Base-by-base conservation (phyloP, 164 flowering plant genomes). In the Vitis riparia region DNA sequence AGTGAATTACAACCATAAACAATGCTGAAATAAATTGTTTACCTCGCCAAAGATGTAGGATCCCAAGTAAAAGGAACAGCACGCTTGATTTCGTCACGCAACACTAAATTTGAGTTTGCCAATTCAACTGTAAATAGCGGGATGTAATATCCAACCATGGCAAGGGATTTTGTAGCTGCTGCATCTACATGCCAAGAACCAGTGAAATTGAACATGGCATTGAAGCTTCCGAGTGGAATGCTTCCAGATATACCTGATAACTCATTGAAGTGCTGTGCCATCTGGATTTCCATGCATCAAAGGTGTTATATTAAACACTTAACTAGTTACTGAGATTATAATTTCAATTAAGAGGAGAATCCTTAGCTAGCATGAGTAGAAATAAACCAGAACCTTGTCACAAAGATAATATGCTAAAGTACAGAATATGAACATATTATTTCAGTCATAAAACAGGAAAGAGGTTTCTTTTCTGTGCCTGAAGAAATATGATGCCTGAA, bases 161-260 rank as follows among this genome's bases (percentile, higher is more conserved):
- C 97, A 73, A 95, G 94, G 63, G 98, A 82, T 83, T 93, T 95
- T 58, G 97, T 91, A 49, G 87, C 77, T 30, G 97, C 88, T 19
- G 92, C 92, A 84, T 95, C 99, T 14, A 82, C 78, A 80, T 86
- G 90, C 91, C 89, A 83, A 67, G 88, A 88, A 23, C 99, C 98
- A 72, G 94, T 91, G 77, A 91, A 91, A 79, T 93, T 95, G 85
- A 95, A 95, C 98, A 91, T 91, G 62, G 97, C 83, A 80, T 95
- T 93, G 68, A 95, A 93, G 85, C 93, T 85, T 74, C 99, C 99
- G 55, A 95, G 94, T 30, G 98, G 98, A 68, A 83, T 79, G 16
- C 64, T 37, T 53, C 93, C 98, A 32, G 83, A 74, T 72, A 93
- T 76, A 64, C 81, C 84, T 0, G 97, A 85, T 74, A 78, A 82